These are phyloP conservation scores for Penicillium arizonense DNA, from an alignment of 495 filamentous ascomycete species.

Conservation along the genomic window DNA sequence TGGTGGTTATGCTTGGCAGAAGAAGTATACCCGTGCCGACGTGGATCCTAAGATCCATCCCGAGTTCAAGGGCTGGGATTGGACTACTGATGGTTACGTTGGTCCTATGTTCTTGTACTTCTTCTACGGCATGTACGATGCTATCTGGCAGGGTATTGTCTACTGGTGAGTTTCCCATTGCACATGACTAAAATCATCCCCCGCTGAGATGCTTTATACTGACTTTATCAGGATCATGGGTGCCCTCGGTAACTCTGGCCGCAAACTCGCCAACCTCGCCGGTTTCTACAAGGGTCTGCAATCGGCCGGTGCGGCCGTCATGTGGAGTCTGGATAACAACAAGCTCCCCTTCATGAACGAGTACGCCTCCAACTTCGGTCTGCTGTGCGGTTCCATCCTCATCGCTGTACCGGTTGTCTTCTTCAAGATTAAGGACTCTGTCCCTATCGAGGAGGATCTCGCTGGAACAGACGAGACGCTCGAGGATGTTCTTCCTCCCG, in stretches of 20 bases:
- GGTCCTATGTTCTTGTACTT: conserved; percentile 55
- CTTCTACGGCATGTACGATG: conserved; percentile 55
- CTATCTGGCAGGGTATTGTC: conserved; percentile 64
- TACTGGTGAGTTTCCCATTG: conserved; percentile 64
- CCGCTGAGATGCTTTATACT: neutral
- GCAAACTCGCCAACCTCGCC: conserved; percentile 84
- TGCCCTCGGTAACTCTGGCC: conserved; percentile 81
- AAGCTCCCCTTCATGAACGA: conserved; percentile 57
- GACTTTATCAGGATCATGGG: conserved; percentile 70
- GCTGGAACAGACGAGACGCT: conserved; percentile 73
- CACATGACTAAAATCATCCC: too few species aligned
- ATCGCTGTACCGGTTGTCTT: conserved; percentile 71
- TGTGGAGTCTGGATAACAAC: conserved; percentile 70
- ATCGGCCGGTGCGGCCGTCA: conserved; percentile 78
- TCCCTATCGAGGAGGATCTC: conserved; percentile 71
- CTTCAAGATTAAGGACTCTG: conserved; percentile 66
- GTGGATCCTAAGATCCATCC: conserved; percentile 3
- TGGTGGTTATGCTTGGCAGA: conserved; percentile 52
- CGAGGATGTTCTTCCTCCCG: conserved; percentile 54
- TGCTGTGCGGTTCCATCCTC: conserved; percentile 65
- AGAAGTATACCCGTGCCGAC: conserved; percentile 36
- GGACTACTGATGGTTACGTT: conserved; percentile 37
- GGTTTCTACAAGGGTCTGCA: conserved; percentile 95
- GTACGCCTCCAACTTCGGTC: conserved; percentile 58
- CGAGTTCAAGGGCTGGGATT: conserved; percentile 35